Evolutionary conservation across 106 monocot genomes (phyloP), one percentile per base, ranked within the genome.

Genomic region (Dendrobium nobile): DNA sequence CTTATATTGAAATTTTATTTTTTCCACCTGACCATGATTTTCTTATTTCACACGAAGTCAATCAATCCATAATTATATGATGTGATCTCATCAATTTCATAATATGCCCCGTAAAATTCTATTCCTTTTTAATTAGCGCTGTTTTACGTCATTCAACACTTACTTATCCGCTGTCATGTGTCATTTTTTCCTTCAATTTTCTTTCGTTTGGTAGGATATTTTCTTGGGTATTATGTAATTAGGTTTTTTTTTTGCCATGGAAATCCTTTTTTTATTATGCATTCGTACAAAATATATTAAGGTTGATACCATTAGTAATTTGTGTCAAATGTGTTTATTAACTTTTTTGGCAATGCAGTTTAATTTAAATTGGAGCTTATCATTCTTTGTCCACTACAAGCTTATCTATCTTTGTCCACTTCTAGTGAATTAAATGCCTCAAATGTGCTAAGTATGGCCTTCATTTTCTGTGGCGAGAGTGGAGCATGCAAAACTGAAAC

Each of bases 401-500:
- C 28, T 44, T 43, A 26, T 76, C 26, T 45, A 76, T 76, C 43
- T 43, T 20, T 18, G 7, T 20, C 24, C 13, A 24, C 26, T 27
- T 47, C 11, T 47, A 47, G 75, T 13, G 22, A 13, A 2, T 47
- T n/a, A 24, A 7, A 47, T 47, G 4, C 75, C 44, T 42, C 26
- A 45, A 24, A 47, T 76, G 47, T 76, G 75, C 28, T 77, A 56
- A 81, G 13, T 15, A 15, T 73, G 20, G 13, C 68, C 41, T 51
- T 28, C 67, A 77, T 81, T 40, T 86, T n/a, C 73, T 94, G 97
- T 88, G 97, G 97, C 78, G 97, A 98, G 83, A 98, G 97, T 86
- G 97, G 97, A 68, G 97, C 97, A 26, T 94, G 97, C 18, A 98
- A 98, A 88, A 98, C 97, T 70, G 97, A 98, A 91, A 98, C 94